Conservation (phyloP, 306 rosid species). For the Senna tora region DNA sequence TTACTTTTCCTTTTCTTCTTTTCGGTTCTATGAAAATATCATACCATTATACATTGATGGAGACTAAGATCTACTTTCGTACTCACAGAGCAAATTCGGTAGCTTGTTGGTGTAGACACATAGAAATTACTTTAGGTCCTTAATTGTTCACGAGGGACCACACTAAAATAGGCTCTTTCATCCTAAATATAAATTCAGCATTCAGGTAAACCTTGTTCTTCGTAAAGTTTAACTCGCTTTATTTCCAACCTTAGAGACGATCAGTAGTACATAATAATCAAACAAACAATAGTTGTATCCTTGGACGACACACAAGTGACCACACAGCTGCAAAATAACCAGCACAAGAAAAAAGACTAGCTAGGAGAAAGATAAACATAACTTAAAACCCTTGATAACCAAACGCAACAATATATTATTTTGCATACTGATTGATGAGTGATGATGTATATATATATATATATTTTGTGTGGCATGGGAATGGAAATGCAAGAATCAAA, state of each 20-base stretch:
- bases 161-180: too few species aligned
- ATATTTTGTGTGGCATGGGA: conserved; percentile 9
- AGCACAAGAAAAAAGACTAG: conserved; percentile 10
- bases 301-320: background rate
- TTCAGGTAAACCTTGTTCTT: background rate
- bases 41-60: too few species aligned
- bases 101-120: background rate
- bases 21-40: too few species aligned
- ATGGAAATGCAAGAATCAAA: conserved; percentile 27
- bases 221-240: conserved; percentile 27
- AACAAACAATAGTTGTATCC: background rate
- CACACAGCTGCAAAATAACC: conserved; percentile 12
- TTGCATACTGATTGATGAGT: background rate
- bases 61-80: too few species aligned
- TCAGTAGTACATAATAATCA: background rate
- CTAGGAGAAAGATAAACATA: conserved; percentile 31
- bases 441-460: too few species aligned
- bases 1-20: background rate
- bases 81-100: too few species aligned
- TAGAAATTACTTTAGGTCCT: too few species aligned
- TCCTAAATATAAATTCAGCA: too few species aligned
- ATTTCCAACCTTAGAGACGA: background rate
- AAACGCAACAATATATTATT: conserved; percentile 26
- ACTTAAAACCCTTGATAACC: conserved; percentile 25
- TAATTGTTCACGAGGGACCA: too few species aligned